Evolutionary conservation across 176 grass and related monocot species (phyloP).

Genomic region (Avena sativa): DNA sequence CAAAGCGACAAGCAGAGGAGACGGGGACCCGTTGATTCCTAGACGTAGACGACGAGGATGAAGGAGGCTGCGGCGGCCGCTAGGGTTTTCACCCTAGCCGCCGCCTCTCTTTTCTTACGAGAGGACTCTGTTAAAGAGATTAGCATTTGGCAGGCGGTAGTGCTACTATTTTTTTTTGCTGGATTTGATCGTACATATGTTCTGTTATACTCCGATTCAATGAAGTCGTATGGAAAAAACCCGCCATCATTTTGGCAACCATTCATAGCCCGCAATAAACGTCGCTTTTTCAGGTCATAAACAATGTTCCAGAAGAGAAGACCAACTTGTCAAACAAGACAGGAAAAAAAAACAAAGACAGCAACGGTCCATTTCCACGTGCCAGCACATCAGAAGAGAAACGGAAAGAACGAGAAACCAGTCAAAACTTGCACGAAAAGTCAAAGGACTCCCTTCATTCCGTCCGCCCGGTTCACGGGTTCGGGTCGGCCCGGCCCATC

Average conservation of each 20-base stretch:
- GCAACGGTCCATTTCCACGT: background rate
- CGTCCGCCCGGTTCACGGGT: background rate
- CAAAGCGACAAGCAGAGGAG: too few species aligned
- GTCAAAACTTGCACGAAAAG: conserved; percentile 4
- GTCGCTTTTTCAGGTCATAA: background rate
- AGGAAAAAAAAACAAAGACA: background rate
- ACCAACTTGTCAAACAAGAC: background rate
- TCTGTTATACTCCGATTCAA: too few species aligned
- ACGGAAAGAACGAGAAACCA: background rate
- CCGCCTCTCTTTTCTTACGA: too few species aligned
- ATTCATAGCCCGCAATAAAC: background rate
- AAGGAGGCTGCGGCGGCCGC: too few species aligned
- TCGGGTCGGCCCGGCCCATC: conserved; percentile 6
- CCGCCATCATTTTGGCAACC: background rate
- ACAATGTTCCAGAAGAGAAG: conserved; percentile 6
- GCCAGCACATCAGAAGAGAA: background rate
- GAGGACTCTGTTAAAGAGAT: too few species aligned
- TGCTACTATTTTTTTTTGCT: too few species aligned
- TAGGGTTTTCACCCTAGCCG: too few species aligned
- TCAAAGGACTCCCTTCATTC: background rate
- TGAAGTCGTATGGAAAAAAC: background rate
- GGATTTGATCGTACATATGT: too few species aligned
- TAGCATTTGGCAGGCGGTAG: too few species aligned
- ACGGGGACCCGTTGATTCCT: too few species aligned
- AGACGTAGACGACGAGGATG: too few species aligned